phyloP scores from a whole-genome alignment of 129 eudicot species.

The Tagetes patula region DNA sequence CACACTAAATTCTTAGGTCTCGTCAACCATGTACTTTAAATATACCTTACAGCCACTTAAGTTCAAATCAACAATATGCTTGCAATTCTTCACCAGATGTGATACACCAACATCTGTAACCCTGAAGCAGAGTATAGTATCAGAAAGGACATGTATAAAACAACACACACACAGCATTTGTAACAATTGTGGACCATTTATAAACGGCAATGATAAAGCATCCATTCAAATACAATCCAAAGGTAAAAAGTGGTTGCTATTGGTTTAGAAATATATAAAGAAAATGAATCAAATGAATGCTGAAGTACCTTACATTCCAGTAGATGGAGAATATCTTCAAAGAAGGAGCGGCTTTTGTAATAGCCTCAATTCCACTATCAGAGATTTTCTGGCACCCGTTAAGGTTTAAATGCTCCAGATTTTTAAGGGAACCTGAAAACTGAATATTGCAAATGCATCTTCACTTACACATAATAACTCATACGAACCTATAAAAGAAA shows the following conservation, averaged over 20 bases:
- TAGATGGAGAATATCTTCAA: constrained; percentile 80
- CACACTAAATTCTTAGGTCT: not conserved
- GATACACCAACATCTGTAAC: constrained; percentile 76
- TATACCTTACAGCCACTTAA: constrained; percentile 97
- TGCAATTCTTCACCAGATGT: constrained; percentile 80
- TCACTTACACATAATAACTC: constrained; percentile 8
- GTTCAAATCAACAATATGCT: constrained; percentile 76
- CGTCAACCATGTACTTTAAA: constrained; percentile 10
- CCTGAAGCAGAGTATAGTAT: constrained; percentile 49
- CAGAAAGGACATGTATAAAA: constrained; percentile 1
- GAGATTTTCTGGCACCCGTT: constrained; percentile 93
- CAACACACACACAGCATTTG: not conserved
- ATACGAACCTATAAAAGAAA: not conserved
- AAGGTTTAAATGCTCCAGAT: constrained; percentile 69
- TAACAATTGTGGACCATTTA: not conserved
- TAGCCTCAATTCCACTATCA: constrained; percentile 73
- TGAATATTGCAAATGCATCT: constrained; percentile 31
- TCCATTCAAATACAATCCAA: too few relatives aligned
- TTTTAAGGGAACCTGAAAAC: constrained; percentile 54
- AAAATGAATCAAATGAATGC: constrained; percentile 9
- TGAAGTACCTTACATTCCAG: constrained; percentile 89
- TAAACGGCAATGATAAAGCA: too few relatives aligned
- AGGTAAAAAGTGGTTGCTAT: too few relatives aligned
- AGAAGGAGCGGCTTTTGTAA: constrained; percentile 56
- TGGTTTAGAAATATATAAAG: not conserved